Percentiles rank a stretch among this genome's conserved stretches.
Evolutionary conservation across 768 basidiomycete genomes (phyloP).

Genomic region (Phylloporus arenicola): DNA sequence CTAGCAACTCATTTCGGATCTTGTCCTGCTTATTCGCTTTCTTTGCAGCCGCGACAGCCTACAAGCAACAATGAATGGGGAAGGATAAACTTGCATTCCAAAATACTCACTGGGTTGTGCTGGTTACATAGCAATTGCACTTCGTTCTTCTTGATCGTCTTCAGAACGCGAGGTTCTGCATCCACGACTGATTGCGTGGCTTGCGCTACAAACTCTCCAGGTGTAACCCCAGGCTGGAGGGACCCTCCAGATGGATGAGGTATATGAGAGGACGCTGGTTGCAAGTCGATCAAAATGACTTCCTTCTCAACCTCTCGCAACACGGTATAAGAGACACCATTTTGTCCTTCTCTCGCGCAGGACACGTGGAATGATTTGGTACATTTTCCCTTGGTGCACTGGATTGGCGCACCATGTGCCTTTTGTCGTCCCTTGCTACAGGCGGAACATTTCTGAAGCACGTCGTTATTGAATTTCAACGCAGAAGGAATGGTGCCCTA

Average conservation of each 20-base stretch:
- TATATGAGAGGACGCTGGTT: conserved; percentile 8
- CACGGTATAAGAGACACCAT: conserved; percentile 55
- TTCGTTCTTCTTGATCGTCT: conserved; percentile 67
- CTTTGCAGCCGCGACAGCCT: conserved; percentile 74
- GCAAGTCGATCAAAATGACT: conserved; percentile 56
- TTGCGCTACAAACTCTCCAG: neutral
- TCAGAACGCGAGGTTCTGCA: conserved; percentile 39
- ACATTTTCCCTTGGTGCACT: conserved; percentile 94
- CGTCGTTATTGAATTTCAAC: neutral
- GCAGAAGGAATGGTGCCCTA: conserved; percentile 34
- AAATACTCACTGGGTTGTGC: conserved; percentile 79
- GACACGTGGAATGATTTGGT: conserved; percentile 90
- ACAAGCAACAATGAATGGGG: neutral
- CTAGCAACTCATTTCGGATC: conserved; percentile 63
- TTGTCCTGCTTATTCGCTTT: conserved; percentile 71
- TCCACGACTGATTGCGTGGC: conserved; percentile 3
- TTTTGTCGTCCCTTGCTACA: conserved; percentile 68
- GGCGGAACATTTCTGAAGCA: conserved; percentile 79
- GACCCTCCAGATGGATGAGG: conserved; percentile 4
- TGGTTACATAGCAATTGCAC: conserved; percentile 77
- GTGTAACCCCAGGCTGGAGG: neutral
- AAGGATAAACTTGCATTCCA: neutral
- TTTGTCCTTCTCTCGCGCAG: conserved; percentile 61
- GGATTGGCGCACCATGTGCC: conserved; percentile 76
- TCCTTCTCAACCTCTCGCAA: conserved; percentile 76